Conservation (phyloP, 306 rosid species). For the Pyrus pyrifolia region DNA sequence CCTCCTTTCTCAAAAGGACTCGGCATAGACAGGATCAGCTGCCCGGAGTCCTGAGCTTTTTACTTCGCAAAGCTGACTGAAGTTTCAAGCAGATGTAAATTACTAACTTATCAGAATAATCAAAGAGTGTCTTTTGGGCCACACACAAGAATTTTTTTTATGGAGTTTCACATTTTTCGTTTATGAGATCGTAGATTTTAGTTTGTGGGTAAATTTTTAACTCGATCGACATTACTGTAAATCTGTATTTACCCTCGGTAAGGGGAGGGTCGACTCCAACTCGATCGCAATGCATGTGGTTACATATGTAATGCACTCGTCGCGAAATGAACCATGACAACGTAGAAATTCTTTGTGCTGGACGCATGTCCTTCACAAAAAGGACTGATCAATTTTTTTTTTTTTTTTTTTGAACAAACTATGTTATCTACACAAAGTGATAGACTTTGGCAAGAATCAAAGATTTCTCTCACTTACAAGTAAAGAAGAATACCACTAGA, state of each 20-base stretch:
- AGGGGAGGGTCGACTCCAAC: no score
- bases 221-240: not conserved
- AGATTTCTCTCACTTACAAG: no score
- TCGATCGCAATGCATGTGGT: no score
- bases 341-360: no score
- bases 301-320: no score
- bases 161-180: not conserved
- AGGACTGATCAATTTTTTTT: no score
- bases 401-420: no score
- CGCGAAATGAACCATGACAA: no score
- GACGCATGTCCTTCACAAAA: no score
- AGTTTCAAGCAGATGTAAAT: not conserved
- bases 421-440: accelerated
- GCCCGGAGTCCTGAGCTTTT: not conserved
- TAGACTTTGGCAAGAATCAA: accelerated
- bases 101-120: conserved; percentile 2
- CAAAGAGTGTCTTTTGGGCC: not conserved
- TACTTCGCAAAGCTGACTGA: not conserved
- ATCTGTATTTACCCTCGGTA: not conserved
- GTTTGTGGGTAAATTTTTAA: not conserved
- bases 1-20: not conserved
- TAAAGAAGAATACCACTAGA: accelerated
- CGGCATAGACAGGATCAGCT: not conserved
- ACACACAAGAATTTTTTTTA: not conserved
- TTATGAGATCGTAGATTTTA: not conserved